These are phyloP conservation scores for Phaeosphaeriaceae sp. DNA, from an alignment of 2,329 filamentous ascomycete genomes.

Conservation along the genomic window DNA sequence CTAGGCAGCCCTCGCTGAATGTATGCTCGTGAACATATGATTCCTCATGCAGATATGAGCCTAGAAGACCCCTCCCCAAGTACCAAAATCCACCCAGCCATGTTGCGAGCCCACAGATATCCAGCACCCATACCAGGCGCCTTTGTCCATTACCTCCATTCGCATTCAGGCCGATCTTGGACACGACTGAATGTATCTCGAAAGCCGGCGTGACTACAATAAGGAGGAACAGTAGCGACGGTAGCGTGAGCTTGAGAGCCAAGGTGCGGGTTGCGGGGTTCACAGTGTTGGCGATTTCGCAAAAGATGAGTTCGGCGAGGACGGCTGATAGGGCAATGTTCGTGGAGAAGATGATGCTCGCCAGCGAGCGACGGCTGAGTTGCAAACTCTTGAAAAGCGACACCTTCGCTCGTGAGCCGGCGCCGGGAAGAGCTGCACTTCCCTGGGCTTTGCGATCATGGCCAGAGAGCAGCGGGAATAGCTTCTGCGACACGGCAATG, in stretches of 20 bases:
- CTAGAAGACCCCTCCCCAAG: constrained; percentile 69
- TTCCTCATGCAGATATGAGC: constrained; percentile 57
- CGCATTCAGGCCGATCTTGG: constrained; percentile 67
- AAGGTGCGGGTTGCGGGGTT: constrained; percentile 70
- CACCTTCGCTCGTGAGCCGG: constrained; percentile 28
- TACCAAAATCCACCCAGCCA: constrained; percentile 84
- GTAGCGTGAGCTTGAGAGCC: constrained; percentile 73
- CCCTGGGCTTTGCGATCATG: constrained; percentile 66
- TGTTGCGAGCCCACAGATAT: constrained; percentile 65
- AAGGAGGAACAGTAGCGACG: constrained; percentile 73
- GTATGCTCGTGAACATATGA: constrained; percentile 52
- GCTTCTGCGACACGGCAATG: constrained; percentile 67
- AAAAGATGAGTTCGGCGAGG: constrained; percentile 80
- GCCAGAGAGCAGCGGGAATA: constrained; percentile 76
- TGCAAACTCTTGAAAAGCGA: constrained; percentile 48
- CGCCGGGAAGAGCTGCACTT: constrained; percentile 64
- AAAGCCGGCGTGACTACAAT: constrained; percentile 79
- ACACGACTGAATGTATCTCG: constrained; percentile 72
- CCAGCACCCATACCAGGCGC: constrained; percentile 69
- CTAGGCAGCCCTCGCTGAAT: constrained; percentile 64
- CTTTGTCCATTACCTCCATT: constrained; percentile 65
- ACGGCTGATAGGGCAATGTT: constrained; percentile 81
- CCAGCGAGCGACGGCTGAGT: constrained; percentile 47
- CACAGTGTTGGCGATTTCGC: constrained; percentile 81
- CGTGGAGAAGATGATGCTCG: constrained; percentile 73